Evolutionary conservation across 768 basidiomycete species (phyloP), one percentile per base, ranked within the genome.

Genomic region (Lentinula sp.): DNA sequence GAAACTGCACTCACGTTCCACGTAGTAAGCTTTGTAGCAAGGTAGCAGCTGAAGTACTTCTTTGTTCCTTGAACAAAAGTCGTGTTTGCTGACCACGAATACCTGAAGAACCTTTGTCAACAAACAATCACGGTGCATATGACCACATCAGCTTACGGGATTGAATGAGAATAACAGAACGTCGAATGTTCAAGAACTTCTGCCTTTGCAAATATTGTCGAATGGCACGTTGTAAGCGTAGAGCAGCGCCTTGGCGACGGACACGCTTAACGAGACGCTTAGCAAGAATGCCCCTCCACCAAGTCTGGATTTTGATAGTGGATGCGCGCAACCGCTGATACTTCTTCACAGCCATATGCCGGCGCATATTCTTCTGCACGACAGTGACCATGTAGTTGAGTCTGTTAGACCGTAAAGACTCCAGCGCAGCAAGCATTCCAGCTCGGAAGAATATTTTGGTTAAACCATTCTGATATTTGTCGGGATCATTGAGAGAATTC

Each of bases 371-470:
- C 85, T 98, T 98, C 78, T 98, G 97, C 2, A 99, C 90, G 56
- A 97, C 84, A 12, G 95, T 97, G 63, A 95, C 93, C 76, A 99
- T 85, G 20, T 87, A 79, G 70, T 96, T 95, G 57, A 98, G 82
- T 62, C 91, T 82, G 62, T 91, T 87, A 6, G 94, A 87, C 43
- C 97, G 91, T 59, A 95, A 80, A 15, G 92, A 85, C 75, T 99
- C 97, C 49, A 99, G 81, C 6, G 91, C 90, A 32, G 97, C 96
- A 59, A 99, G 88, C 94, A 98, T 98, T 64, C 97, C 97, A 12
- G 97, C 95, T 62, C 97, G 86, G 83, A 99, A 98, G 79, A 99
- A 99, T 66, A 99, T 98, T 77, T 99, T 99, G 32, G 93, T 98
- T 33, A 95, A 81, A 66, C 97, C 97, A 69, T 88, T 87, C 75